These are phyloP conservation scores for Chiua sp. DNA, from an alignment of 1,284 basidiomycete species.

Conservation along the genomic window DNA sequence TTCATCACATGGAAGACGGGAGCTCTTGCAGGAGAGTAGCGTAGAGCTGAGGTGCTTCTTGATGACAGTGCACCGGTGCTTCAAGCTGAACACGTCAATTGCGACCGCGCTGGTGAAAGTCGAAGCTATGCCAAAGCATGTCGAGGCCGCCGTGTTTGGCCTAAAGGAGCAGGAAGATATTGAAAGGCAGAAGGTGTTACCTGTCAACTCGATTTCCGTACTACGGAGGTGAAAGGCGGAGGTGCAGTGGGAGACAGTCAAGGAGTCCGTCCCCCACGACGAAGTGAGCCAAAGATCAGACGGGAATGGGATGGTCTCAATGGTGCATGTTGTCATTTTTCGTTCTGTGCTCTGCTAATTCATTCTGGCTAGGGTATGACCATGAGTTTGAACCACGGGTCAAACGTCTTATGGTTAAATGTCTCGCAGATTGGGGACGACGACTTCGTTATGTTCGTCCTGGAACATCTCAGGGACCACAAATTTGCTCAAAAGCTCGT, in stretches of 20 bases:
- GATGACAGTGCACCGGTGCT: slow-evolving; percentile 90
- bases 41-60: slow-evolving; percentile 85
- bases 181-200: slow-evolving; percentile 78
- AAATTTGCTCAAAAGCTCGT: slow-evolving; percentile 82
- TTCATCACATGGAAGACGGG: slow-evolving; percentile 91
- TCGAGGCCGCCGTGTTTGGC: slow-evolving; percentile 67
- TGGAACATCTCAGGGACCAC: slow-evolving; percentile 87
- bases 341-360: slow-evolving; percentile 7
- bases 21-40: slow-evolving; percentile 83
- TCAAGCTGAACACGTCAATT: slow-evolving; percentile 80
- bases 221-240: slow-evolving; percentile 78
- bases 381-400: slow-evolving; percentile 83
- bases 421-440: slow-evolving; percentile 90
- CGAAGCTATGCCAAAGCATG: slow-evolving; percentile 52
- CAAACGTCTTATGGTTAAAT: slow-evolving; percentile 79
- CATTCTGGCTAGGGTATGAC: slow-evolving; percentile 60
- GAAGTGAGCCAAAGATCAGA: slow-evolving; percentile 76
- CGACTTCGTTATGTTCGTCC: slow-evolving; percentile 88
- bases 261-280: slow-evolving; percentile 69
- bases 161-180: slow-evolving; percentile 79
- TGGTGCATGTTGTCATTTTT: slow-evolving; percentile 65
- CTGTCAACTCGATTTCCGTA: slow-evolving; percentile 87
- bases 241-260: slow-evolving; percentile 80
- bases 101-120: slow-evolving; percentile 53
- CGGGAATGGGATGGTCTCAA: slow-evolving; percentile 87